These are phyloP conservation scores for Gossypium stocksii DNA, from an alignment of 345 rosid genomes.

Conservation along the genomic window DNA sequence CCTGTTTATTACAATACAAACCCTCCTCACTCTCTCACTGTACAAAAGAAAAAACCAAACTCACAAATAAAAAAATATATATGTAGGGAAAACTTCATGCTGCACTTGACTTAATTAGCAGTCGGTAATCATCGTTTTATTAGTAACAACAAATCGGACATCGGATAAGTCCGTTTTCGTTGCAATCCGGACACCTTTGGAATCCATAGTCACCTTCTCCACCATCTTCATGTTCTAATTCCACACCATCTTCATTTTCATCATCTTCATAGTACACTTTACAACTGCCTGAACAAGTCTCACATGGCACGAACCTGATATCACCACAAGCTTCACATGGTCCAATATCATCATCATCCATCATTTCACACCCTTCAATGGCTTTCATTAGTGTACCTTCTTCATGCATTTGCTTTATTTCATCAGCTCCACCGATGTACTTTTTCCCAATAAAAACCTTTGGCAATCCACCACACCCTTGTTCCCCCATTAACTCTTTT, in stretches of 20 bases:
- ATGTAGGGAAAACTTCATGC: too few species aligned
- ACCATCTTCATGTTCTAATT: constrained; percentile 15
- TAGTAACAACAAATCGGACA: constrained; percentile 65
- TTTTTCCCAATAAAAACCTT: constrained; percentile 66
- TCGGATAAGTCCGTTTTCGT: constrained; percentile 83
- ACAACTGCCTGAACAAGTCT: constrained; percentile 74
- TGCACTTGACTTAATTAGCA: too few species aligned
- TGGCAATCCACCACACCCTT: constrained; percentile 46
- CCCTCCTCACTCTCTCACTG: not conserved
- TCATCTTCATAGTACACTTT: constrained; percentile 55
- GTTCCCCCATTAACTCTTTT: constrained; percentile 48
- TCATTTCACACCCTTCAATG: constrained; percentile 50
- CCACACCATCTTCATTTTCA: constrained; percentile 24
- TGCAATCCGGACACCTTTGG: constrained; percentile 77
- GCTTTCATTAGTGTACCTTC: constrained; percentile 72
- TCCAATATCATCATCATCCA: constrained; percentile 32
- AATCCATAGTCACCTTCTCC: constrained; percentile 51
- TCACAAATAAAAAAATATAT: not conserved
- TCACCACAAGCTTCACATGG: constrained; percentile 87
- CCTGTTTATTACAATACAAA: not conserved
- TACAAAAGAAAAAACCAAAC: not conserved
- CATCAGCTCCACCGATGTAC: constrained; percentile 80
- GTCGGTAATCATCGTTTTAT: too few species aligned
- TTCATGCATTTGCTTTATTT: constrained; percentile 64
- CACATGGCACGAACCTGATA: constrained; percentile 66